A percentile compares a stretch with the other conserved stretches of the same genome.
Evolutionary conservation across 495 filamentous ascomycete genomes (phyloP).

Genomic region (Neurospora tetraspora): DNA sequence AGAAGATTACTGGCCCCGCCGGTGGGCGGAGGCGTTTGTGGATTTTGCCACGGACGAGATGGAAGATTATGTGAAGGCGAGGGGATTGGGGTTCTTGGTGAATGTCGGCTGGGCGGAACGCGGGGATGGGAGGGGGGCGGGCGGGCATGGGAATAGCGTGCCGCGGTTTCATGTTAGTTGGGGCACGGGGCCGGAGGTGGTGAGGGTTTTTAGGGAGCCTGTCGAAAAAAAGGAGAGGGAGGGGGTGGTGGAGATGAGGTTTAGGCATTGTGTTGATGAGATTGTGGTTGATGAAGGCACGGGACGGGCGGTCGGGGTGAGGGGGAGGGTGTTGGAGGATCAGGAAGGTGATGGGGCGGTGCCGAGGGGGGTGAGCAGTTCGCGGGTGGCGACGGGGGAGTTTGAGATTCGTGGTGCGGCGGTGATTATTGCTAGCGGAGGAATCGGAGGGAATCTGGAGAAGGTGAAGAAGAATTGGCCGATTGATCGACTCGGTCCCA

Average conservation of each 20-base stretch:
- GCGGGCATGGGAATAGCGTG: conserved; percentile 43
- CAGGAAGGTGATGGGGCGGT: conserved; percentile 33
- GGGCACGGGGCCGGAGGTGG: conserved; percentile 44
- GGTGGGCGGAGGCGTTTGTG: conserved; percentile 45
- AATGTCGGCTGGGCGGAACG: conserved; percentile 44
- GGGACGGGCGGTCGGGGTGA: conserved; percentile 37
- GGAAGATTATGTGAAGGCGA: conserved; percentile 38
- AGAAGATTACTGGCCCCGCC: conserved; percentile 40
- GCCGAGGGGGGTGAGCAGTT: conserved; percentile 33
- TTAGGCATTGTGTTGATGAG: conserved; percentile 39
- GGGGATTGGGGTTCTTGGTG: conserved; percentile 32
- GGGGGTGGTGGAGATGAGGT: conserved; percentile 38
- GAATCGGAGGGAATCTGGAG: conserved; percentile 42
- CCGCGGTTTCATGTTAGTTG: conserved; percentile 42
- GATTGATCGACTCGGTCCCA: conserved; percentile 34
- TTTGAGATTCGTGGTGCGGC: conserved; percentile 37
- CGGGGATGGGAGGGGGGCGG: conserved; percentile 32
- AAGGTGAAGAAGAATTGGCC: conserved; percentile 41
- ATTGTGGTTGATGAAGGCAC: conserved; percentile 30
- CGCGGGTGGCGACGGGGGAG: conserved; percentile 24
- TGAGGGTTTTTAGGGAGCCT: conserved; percentile 39
- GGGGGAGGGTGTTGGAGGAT: conserved; percentile 33
- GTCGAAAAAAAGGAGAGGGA: conserved; percentile 33
- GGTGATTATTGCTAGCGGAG: conserved; percentile 36
- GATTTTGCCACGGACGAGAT: conserved; percentile 39